Evolutionary conservation across 441 rosid species (phyloP), one percentile per base, ranked within the genome.

Genomic region (Flueggea neowawraea): DNA sequence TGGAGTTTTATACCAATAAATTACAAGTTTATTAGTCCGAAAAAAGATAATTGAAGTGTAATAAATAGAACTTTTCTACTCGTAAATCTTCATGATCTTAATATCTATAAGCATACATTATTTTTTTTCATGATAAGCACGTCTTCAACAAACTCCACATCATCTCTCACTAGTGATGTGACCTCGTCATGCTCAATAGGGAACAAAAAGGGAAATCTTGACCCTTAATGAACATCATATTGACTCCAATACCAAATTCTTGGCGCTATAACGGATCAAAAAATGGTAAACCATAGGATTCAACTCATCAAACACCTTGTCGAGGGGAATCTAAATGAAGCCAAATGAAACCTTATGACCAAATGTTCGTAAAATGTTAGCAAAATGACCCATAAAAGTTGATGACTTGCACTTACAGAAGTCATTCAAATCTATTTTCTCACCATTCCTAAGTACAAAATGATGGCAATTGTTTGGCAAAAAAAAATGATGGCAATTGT

Each of bases 251-350:
- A n/a, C n/a, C n/a, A 57, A 63, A 44, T 39, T 52, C 17, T 67
- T 60, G 63, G 69, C 61, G 60, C 54, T 44, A 22, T 10, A 31
- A 12, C 36, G 48, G 68, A 48, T 54, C 57, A 41, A 17, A 65
- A 61, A 57, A 3, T 6, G 52, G 39, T 22, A 39, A 55, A 58
- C 52, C 52, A 57, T 62, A 48, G 32, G 41, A 62, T 43, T 65
- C 31, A 59, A 13, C 36, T 16, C 47, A 33, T 45, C 50, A 64
- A 65, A 68, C 45, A 51, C 89, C 64, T 84, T 62, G 89, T 73
- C 89, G 89, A 84, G 86, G 85, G 66, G 89, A 68, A 84, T 84
- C 88, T 72, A 5, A 11, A 0, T 44, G 57, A 60, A 36, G 54
- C 12, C 12, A 48, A 65, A 31, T 57, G 16, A 28, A 57, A 58